Base-by-base conservation (phyloP, 257 asterid species). In the Solanum ossicruentum region DNA sequence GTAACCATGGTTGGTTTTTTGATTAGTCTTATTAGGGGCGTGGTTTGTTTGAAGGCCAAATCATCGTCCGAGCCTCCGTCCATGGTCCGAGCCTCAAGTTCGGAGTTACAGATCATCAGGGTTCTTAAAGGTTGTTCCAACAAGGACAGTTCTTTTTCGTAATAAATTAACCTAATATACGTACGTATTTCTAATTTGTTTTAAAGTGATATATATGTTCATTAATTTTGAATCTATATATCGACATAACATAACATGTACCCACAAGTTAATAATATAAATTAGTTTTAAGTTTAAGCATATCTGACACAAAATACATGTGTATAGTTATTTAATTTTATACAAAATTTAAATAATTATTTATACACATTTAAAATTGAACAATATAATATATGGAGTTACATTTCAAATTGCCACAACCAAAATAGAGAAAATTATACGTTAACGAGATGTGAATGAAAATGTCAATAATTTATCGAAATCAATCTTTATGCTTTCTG, bases 61-160 rank as follows among this genome's bases (percentile, higher is more conserved):
- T 94, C 96, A 95, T 43, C 87, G 92, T 90, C 97, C 45, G 58
- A 73, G 75, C 82, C 84, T 82, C 71, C 36, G 36, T 32, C 36
- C 96, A 95, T 43, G 87, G 92, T 90, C 97, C 45, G 58, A 73
- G 75, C 82, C 84, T 82, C 71, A 85, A 94, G 89, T 84, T 94
- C 80, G 91, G 90, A 21, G 28, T n/a, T 77, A 71, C 93, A 87
- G 86, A 28, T 58, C 66, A 79, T 26, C 52, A 39, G 88, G 83
- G 16, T 1, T 9, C 39, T n/a, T 51, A 79, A 63, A 28, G 89
- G 88, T 52, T 83, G 56, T 61, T 79, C 81, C 87, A 91, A 79
- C 91, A 91, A 90, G 92, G 88, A 84, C 84, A 39, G 2, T 17
- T 9, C 26, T 2, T 9, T 36, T 36, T 39, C 3, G 5, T 66